Evolutionary conservation across 176 grass and related monocot species (phyloP).

Genomic region (Areca catechu): DNA sequence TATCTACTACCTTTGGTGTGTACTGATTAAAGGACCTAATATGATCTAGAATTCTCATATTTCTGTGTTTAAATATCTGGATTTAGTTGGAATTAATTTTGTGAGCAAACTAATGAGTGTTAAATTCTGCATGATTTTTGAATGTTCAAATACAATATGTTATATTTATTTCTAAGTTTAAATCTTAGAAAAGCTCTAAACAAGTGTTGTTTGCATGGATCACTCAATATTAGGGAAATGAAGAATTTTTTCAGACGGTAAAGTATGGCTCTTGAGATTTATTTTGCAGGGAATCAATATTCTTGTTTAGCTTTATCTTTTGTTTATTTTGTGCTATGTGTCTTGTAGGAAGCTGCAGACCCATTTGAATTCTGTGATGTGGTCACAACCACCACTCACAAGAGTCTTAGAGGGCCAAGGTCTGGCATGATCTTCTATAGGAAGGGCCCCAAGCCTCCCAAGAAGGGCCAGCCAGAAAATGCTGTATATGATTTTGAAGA

Average conservation of each 20-base stretch:
- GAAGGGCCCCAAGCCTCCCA: slow-evolving; percentile 92
- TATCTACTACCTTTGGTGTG: no score
- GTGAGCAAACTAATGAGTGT: no score
- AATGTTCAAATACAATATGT: no score
- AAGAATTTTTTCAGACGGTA: neutral
- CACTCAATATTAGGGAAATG: no score
- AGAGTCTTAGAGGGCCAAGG: slow-evolving; percentile 82
- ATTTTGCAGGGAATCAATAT: neutral
- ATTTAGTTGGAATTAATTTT: no score
- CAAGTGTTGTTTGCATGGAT: no score
- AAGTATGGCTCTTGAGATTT: neutral
- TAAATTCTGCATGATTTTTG: no score
- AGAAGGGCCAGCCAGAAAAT: slow-evolving; percentile 92
- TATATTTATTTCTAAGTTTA: no score
- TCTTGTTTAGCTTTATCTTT: neutral
- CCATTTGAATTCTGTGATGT: slow-evolving; percentile 92
- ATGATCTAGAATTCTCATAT: no score
- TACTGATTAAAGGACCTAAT: no score
- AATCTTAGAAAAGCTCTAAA: no score
- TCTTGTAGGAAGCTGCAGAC: slow-evolving; percentile 79
- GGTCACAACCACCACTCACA: slow-evolving; percentile 95
- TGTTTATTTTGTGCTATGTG: neutral
- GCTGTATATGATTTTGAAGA: slow-evolving; percentile 91
- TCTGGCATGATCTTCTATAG: slow-evolving; percentile 99
- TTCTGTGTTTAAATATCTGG: no score